A percentile compares a stretch with the other conserved stretches of the same genome.
Conservation (phyloP, 192 early-diverging fungal genomes). For the Phlyctochytrium planicorne region DNA sequence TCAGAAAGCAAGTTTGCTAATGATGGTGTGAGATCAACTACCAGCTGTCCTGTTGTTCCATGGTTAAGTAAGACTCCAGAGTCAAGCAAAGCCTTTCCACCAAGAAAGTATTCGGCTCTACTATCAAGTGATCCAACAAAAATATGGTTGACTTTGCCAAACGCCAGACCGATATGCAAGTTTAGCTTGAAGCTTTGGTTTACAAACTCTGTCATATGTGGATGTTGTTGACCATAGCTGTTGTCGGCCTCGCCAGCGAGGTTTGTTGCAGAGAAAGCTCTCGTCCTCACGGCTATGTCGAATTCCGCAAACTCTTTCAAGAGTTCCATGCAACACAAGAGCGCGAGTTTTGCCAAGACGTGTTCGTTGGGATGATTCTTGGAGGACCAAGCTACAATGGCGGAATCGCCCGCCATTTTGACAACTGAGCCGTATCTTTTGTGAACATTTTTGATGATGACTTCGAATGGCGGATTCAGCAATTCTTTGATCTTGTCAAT, state of each 20-base stretch:
- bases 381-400: conserved; percentile 2
- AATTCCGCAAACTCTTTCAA: background rate
- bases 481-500: conserved; percentile 24
- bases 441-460: conserved; percentile 26
- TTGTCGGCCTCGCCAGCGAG: background rate
- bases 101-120: conserved; percentile 24
- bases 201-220: background rate
- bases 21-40: conserved; percentile 10
- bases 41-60: conserved; percentile 20
- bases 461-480: conserved; percentile 27
- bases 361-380: background rate
- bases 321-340: background rate
- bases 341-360: background rate
- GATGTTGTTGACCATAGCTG: background rate
- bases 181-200: conserved; percentile 16
- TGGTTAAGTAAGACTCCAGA: conserved; percentile 4
- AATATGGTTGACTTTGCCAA: conserved; percentile 21
- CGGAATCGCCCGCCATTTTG: conserved; percentile 27
- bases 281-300: background rate
- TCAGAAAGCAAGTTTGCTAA: too few species aligned
- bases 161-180: conserved; percentile 24
- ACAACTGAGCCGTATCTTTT: conserved; percentile 21
- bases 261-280: background rate
- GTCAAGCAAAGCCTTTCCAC: conserved; percentile 22
- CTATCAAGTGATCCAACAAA: conserved; percentile 15